These are phyloP conservation scores for Exophiala alcalophila DNA, from an alignment of 2,329 filamentous ascomycete genomes.

Conservation along the genomic window DNA sequence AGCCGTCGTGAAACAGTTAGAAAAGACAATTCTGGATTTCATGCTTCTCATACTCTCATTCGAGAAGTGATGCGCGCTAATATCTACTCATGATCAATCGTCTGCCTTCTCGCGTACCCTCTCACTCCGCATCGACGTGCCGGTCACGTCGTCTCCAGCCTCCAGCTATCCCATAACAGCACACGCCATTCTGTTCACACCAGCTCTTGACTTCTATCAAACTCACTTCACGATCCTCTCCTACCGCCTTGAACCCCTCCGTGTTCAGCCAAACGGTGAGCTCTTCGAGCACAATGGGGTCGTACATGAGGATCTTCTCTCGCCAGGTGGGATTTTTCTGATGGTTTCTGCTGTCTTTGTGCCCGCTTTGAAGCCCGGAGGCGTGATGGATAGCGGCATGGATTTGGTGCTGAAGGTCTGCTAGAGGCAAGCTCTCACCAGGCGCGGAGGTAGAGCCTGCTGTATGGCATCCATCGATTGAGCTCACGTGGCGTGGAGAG, in stretches of 20 bases:
- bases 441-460: conserved; percentile 5
- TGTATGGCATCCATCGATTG: conserved; percentile 1
- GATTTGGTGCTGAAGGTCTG: conserved; percentile 21
- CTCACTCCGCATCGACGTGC: conserved; percentile 1
- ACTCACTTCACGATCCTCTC: conserved; percentile 64
- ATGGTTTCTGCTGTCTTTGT: conserved; percentile 38
- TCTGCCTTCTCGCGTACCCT: too few relatives aligned
- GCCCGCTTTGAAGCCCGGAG: neutral
- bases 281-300: conserved; percentile 85
- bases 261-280: conserved; percentile 78
- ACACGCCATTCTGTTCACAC: conserved; percentile 85
- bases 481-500: too few relatives aligned
- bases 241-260: conserved; percentile 60
- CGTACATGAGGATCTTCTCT: conserved; percentile 91
- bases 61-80: too few relatives aligned
- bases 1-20: too few relatives aligned
- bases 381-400: conserved; percentile 19
- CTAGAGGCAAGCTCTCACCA: conserved; percentile 10
- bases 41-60: too few relatives aligned
- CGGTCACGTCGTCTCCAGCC: conserved; percentile 25
- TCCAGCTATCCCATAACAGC: conserved; percentile 66
- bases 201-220: conserved; percentile 73
- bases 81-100: too few relatives aligned
- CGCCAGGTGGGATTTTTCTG: conserved; percentile 64
- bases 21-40: too few relatives aligned